Conservation (phyloP, 768 basidiomycete genomes). For the Lactifluus echinatus region DNA sequence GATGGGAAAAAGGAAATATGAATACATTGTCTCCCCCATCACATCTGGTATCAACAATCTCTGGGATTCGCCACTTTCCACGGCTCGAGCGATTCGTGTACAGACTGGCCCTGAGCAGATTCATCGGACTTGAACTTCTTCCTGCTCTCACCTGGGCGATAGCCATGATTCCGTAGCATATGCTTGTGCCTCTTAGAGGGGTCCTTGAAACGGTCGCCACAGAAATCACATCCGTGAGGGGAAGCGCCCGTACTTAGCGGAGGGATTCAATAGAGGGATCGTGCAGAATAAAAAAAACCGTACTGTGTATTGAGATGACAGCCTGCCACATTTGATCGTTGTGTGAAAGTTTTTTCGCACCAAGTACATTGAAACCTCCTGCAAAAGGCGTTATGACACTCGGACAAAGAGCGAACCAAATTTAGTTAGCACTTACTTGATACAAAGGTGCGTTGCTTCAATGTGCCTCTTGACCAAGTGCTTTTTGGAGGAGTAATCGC, state of each 20-base stretch:
- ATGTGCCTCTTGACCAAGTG: conserved; percentile 65
- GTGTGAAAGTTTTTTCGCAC: conserved; percentile 46
- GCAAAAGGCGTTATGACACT: conserved; percentile 8
- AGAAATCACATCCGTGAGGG: conserved; percentile 47
- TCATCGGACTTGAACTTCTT: conserved; percentile 19
- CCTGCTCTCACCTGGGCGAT: conserved; percentile 40
- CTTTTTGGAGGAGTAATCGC: conserved; percentile 43
- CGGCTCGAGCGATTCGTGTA: conserved; percentile 22
- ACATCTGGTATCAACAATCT: not conserved
- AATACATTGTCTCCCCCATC: not conserved
- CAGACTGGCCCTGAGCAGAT: conserved; percentile 20
- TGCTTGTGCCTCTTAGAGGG: conserved; percentile 57
- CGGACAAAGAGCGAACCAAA: conserved; percentile 19
- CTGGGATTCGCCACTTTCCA: conserved; percentile 13
- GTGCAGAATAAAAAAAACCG: conserved; percentile 22
- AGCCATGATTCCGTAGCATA: conserved; percentile 43
- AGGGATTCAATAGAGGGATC: not conserved
- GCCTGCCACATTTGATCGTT: conserved; percentile 48
- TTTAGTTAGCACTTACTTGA: conserved; percentile 38
- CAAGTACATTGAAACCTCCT: conserved; percentile 46
- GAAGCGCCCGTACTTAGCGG: conserved; percentile 43
- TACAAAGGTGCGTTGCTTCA: conserved; percentile 50
- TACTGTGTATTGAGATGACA: conserved; percentile 51
- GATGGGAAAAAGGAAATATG: conserved; percentile 8
- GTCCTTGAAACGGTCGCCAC: conserved; percentile 50